Conservation (phyloP, 345 rosid species). For the Aegle marmelos region DNA sequence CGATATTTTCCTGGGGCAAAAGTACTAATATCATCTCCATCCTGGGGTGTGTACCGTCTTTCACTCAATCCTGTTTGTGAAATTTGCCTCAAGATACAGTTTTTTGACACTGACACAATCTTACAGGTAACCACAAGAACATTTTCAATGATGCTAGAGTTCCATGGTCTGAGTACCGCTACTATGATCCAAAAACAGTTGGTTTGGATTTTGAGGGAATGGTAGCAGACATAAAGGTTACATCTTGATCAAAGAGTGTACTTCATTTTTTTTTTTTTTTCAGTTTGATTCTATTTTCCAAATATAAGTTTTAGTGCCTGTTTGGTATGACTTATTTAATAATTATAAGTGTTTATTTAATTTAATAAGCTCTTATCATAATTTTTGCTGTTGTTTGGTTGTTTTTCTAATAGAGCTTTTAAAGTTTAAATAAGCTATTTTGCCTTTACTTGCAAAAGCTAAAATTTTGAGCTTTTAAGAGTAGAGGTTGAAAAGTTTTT, state of each 20-base stretch:
- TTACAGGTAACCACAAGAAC: conserved; percentile 92
- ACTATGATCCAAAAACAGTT: conserved; percentile 95
- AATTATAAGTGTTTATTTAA: too few relatives aligned
- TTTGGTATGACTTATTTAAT: too few relatives aligned
- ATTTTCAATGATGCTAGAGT: conserved; percentile 94
- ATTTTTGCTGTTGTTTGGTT: too few relatives aligned
- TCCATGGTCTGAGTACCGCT: conserved; percentile 94
- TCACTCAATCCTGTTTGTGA: conserved; percentile 11
- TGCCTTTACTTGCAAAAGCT: too few relatives aligned
- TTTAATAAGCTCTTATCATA: too few relatives aligned
- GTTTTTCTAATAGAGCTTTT: too few relatives aligned
- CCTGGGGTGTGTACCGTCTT: conserved; percentile 64
- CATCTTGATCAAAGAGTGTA: conserved; percentile 7
- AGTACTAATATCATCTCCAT: conserved; percentile 86
- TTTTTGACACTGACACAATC: conserved; percentile 7
- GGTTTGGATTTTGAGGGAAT: conserved; percentile 99
- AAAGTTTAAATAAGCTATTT: too few relatives aligned
- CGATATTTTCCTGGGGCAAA: conserved; percentile 90
- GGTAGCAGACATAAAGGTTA: conserved; percentile 87
- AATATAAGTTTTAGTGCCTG: background rate
- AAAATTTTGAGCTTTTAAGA: too few relatives aligned
- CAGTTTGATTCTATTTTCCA: background rate
- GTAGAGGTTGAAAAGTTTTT: too few relatives aligned
- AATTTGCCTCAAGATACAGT: background rate
- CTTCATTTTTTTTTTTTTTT: background rate